Evolutionary conservation across 176 grass and related monocot species (phyloP).

Genomic region (Aegilops sharonensis): DNA sequence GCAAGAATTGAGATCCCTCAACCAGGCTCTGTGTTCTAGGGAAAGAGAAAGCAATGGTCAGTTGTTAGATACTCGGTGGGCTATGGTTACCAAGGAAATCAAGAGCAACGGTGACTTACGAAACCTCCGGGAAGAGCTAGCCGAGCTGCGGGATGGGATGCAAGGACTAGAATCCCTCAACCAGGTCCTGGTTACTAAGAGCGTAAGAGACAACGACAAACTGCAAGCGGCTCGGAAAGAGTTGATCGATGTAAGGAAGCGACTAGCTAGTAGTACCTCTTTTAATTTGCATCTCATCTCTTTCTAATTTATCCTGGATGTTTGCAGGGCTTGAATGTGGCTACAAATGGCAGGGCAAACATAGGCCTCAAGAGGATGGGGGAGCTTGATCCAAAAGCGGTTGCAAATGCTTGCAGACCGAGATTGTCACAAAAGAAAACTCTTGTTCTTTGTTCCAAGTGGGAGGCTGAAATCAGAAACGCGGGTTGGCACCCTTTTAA

Average conservation of each 20-base stretch:
- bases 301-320: background rate
- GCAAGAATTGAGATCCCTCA: background rate
- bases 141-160: background rate
- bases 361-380: slow-evolving; percentile 49
- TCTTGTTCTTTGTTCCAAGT: slow-evolving; percentile 26
- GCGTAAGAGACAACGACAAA: background rate
- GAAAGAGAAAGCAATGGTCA: background rate
- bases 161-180: background rate
- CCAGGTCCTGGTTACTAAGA: background rate
- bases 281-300: background rate
- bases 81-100: background rate
- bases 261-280: background rate
- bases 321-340: background rate
- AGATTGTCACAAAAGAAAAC: slow-evolving; percentile 31
- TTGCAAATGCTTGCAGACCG: slow-evolving; percentile 27
- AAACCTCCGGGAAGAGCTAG: background rate
- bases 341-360: background rate
- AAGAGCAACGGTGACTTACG: background rate
- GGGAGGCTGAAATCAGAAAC: slow-evolving; percentile 44
- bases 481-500: slow-evolving; percentile 52
- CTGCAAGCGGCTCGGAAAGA: background rate
- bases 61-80: background rate
- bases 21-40: background rate
- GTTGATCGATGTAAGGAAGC: background rate
- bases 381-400: slow-evolving; percentile 44